A percentile compares a stretch with the other conserved stretches of the same genome.
Evolutionary conservation across 768 basidiomycete genomes (phyloP).

Genomic region (Lentinus tigrinus): DNA sequence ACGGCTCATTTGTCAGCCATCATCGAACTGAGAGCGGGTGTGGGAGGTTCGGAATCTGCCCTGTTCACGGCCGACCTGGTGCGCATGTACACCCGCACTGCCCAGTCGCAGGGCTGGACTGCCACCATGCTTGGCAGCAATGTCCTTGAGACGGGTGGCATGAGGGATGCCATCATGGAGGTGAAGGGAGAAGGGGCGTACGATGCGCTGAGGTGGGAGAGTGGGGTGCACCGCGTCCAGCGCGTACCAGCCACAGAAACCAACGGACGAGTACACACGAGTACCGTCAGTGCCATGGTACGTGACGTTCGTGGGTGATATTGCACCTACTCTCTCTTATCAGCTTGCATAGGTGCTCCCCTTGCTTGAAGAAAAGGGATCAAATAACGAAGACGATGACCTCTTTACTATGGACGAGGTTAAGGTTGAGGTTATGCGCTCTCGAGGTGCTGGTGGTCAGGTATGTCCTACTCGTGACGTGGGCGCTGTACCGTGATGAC

Average conservation of each 20-base stretch:
- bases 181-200: slow-evolving; percentile 77
- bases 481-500: neutral
- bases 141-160: slow-evolving; percentile 59
- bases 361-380: slow-evolving; percentile 63
- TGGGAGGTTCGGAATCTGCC: slow-evolving; percentile 86
- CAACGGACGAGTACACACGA: slow-evolving; percentile 87
- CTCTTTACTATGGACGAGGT: slow-evolving; percentile 84
- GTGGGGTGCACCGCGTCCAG: slow-evolving; percentile 95
- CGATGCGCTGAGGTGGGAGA: slow-evolving; percentile 83
- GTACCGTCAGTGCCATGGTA: slow-evolving; percentile 85
- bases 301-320: slow-evolving; percentile 27
- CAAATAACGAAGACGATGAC: slow-evolving; percentile 43
- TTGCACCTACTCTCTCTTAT: neutral
- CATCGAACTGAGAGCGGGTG: slow-evolving; percentile 89
- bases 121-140: slow-evolving; percentile 57
- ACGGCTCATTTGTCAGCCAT: slow-evolving; percentile 73
- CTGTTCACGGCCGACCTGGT: slow-evolving; percentile 78
- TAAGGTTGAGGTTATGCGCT: slow-evolving; percentile 90
- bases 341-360: slow-evolving; percentile 68
- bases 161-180: slow-evolving; percentile 79
- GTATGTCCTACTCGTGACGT: slow-evolving; percentile 36
- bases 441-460: slow-evolving; percentile 96
- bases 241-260: slow-evolving; percentile 89
- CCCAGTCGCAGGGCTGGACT: slow-evolving; percentile 58
- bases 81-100: slow-evolving; percentile 78